phyloP scores from a whole-genome alignment of 495 filamentous ascomycete genomes.

The Annulohypoxylon moriforme region DNA sequence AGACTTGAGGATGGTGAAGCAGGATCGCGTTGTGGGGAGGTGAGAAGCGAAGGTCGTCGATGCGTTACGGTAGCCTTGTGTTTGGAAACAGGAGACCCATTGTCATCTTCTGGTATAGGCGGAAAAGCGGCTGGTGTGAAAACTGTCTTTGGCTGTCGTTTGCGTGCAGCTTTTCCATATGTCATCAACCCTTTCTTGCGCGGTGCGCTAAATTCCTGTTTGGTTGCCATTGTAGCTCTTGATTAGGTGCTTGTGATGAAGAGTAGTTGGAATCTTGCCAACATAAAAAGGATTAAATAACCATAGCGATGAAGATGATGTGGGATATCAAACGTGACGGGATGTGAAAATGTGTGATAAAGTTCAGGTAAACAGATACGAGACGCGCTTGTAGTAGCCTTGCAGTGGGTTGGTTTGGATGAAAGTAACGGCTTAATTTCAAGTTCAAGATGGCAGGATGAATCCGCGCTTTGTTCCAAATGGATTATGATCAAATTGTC shows the following conservation, averaged over 20 bases:
- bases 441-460: conserved; percentile 20
- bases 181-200: conserved; percentile 53
- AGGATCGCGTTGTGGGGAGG: conserved; percentile 32
- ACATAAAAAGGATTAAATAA: conserved; percentile 6
- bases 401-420: conserved; percentile 16
- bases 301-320: conserved; percentile 15
- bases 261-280: conserved; percentile 6
- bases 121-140: conserved; percentile 44
- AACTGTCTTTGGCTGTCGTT: conserved; percentile 43
- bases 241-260: conserved; percentile 2
- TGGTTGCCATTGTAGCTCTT: conserved; percentile 46
- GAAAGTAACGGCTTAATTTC: conserved; percentile 6
- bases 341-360: conserved; percentile 2
- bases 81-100: conserved; percentile 31
- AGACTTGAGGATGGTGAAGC: conserved; percentile 24
- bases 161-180: conserved; percentile 54
- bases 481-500: background rate
- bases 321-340: background rate
- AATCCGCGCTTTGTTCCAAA: conserved; percentile 3
- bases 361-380: conserved; percentile 8
- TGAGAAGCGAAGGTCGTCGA: conserved; percentile 32
- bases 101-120: conserved; percentile 47
- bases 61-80: conserved; percentile 35
- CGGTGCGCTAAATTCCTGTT: conserved; percentile 51
- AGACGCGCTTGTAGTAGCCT: conserved; percentile 38